phyloP scores from a whole-genome alignment of 1,284 basidiomycete genomes.

The Leucocoprinus gongylophorus region DNA sequence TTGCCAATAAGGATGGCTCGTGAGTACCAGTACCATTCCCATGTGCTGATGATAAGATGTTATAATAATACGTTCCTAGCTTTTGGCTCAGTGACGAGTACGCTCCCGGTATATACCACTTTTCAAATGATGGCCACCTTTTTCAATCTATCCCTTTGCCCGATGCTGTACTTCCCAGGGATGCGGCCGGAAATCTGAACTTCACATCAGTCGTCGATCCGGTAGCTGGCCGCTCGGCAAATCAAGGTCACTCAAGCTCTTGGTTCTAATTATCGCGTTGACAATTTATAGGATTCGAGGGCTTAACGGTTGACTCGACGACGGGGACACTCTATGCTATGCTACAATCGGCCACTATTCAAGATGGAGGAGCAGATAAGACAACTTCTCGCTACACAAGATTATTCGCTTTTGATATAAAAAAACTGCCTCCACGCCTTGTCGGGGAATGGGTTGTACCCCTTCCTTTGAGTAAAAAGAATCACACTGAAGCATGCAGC shows the following conservation, averaged over 20 bases:
- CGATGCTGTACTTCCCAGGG: conserved; percentile 37
- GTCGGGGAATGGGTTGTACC: conserved; percentile 59
- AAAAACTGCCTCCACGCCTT: conserved; percentile 29
- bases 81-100: conserved; percentile 64
- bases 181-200: conserved; percentile 40
- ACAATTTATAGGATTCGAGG: conserved; percentile 47
- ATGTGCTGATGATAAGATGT: not conserved
- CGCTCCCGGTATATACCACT: conserved; percentile 62
- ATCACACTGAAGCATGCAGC: conserved; percentile 46
- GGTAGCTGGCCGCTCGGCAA: conserved; percentile 37
- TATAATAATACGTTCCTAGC: conserved; percentile 21
- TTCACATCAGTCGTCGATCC: conserved; percentile 51
- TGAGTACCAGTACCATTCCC: conserved; percentile 23
- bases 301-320: conserved; percentile 46
- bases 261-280: not conserved
- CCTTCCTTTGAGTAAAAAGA: conserved; percentile 46
- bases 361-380: conserved; percentile 51
- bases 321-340: conserved; percentile 52
- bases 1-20: conserved; percentile 52
- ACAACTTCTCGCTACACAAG: conserved; percentile 46
- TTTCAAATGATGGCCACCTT: conserved; percentile 35
- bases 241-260: conserved; percentile 25
- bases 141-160: conserved; percentile 57
- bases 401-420: conserved; percentile 50
- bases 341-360: conserved; percentile 57